Evolutionary conservation across 176 grass and related monocot genomes (phyloP), one percentile per base, ranked within the genome.

Genomic region (Carex parvula): DNA sequence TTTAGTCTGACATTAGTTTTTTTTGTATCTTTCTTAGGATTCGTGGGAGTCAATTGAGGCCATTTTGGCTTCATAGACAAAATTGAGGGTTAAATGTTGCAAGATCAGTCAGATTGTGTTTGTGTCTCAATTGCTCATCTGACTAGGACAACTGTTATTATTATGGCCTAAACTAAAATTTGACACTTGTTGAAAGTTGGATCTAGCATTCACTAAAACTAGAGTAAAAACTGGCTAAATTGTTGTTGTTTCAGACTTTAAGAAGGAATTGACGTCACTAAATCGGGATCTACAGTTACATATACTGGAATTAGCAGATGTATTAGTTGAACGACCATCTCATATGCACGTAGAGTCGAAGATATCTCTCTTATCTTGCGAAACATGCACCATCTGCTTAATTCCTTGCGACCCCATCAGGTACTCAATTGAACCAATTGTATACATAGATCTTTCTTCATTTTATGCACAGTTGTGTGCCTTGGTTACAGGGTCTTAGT

Each of bases 281-380:
- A 98, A 98, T 88, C 91, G 95, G 84, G 92, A 98, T 59, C 91
- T 98, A 76, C 92, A 98, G 82, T 89, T 98, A 16, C 95, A 98
- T 88, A 93, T 98, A 81, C 74, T 95, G 86, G 95, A 95, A 85
- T 70, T 98, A 79, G 95, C 92, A 73, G 92, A 93, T 91, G 90
- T 98, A 84, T 81, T 95, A 82, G 89, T 98, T 72, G 92, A 98
- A 85, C 91, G 95, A 53, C 92, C 91, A 15, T 95, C 95, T 83
- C 92, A 98, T 95, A 92, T 91, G 89, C 95, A 80, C 86, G 88
- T 46, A 93, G 93, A 82, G 91, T 98, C 2, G 95, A 98, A 85
- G 95, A 95, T 37, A 93, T 98, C 60, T 95, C 92, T 4, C 91
- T 95, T 18, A 98, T 98, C 82, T 93, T 95, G 89, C 88, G 91